Percentiles rank a stretch among this genome's conserved stretches.
These are phyloP conservation scores for Brettanomyces custersianus DNA, from an alignment of 805 yeast species.

Conservation along the genomic window DNA sequence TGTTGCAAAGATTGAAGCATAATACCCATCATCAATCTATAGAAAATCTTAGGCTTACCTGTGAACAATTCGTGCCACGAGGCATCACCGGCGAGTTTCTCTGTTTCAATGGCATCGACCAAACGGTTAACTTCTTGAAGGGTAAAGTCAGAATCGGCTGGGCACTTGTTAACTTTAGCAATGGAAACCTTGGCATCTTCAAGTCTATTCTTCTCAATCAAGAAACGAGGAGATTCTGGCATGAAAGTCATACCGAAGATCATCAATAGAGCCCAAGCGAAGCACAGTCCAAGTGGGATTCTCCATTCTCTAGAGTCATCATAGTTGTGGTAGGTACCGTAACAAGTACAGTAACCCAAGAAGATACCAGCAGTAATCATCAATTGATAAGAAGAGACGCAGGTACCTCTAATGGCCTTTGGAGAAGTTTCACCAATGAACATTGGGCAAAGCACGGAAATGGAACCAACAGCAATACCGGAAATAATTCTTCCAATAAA, in stretches of 20 bases:
- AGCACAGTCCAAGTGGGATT: conserved; percentile 47
- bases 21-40: conserved; percentile 49
- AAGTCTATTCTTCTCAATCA: conserved; percentile 38
- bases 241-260: conserved; percentile 43
- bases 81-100: conserved; percentile 54
- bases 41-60: conserved; percentile 54
- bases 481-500: conserved; percentile 53
- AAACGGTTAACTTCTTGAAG: conserved; percentile 44
- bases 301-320: conserved; percentile 53
- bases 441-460: conserved; percentile 44
- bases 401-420: conserved; percentile 59
- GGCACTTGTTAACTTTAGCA: conserved; percentile 49
- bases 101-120: conserved; percentile 54
- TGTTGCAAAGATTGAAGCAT: conserved; percentile 53
- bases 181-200: conserved; percentile 49
- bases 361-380: conserved; percentile 65
- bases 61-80: conserved; percentile 54
- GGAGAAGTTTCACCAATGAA: conserved; percentile 67
- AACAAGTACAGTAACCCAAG: conserved; percentile 59
- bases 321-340: conserved; percentile 47
- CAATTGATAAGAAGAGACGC: conserved; percentile 62
- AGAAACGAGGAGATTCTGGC: conserved; percentile 66
- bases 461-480: conserved; percentile 48
- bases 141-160: conserved; percentile 45
- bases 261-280: conserved; percentile 44